These are phyloP conservation scores for Diversispora eburnea DNA, from an alignment of 192 early-diverging fungal species.

Conservation along the genomic window DNA sequence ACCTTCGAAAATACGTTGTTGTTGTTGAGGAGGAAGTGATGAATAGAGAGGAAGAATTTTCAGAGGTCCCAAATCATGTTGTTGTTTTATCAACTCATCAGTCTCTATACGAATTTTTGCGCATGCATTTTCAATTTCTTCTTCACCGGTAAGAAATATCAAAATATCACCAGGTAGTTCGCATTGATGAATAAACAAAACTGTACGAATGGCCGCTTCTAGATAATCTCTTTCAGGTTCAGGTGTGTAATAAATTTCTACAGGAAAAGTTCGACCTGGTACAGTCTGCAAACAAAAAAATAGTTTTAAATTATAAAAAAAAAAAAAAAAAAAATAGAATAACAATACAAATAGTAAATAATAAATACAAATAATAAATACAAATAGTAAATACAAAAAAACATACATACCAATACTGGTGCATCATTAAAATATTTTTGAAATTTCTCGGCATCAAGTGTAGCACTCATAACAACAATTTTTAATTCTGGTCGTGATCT, in stretches of 20 bases:
- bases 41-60: conserved; percentile 90
- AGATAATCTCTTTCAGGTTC: conserved; percentile 97
- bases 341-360: conserved; percentile 18
- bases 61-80: conserved; percentile 69
- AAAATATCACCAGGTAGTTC: conserved; percentile 96
- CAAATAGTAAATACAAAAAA: not conserved
- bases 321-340: not conserved
- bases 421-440: conserved; percentile 98
- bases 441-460: conserved; percentile 97
- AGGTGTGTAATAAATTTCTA: conserved; percentile 96
- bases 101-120: conserved; percentile 73
- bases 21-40: conserved; percentile 82
- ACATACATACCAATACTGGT: conserved; percentile 69
- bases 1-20: conserved; percentile 90
- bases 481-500: conserved; percentile 77
- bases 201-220: conserved; percentile 93
- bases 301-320: too few species aligned
- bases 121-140: conserved; percentile 98
- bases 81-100: conserved; percentile 63
- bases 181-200: conserved; percentile 88
- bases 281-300: conserved; percentile 46
- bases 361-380: not conserved
- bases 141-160: conserved; percentile 96
- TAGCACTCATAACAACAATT: conserved; percentile 96
- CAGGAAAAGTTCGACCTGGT: conserved; percentile 97